A percentile compares a stretch with the other conserved stretches of the same genome.
phyloP scores from a whole-genome alignment of 176 grass and related monocot species.

The Avena eriantha region DNA sequence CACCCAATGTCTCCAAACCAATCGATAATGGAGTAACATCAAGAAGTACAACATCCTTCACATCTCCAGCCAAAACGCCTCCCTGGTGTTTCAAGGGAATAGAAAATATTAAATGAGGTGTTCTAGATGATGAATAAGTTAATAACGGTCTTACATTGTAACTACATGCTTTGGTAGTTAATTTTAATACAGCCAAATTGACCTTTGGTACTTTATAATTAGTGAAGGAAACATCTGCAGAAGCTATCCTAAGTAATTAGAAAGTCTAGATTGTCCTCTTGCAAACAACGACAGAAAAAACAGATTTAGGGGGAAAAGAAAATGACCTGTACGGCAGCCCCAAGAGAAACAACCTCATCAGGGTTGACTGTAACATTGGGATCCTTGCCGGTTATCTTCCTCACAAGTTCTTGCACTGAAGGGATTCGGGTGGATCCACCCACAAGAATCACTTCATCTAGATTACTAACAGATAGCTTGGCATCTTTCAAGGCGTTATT shows the following conservation, averaged over 20 bases:
- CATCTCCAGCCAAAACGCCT: conserved; percentile 90
- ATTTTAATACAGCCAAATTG: conserved; percentile 18
- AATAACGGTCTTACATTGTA: conserved; percentile 1
- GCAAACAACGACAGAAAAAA: neutral
- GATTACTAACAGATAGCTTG: conserved; percentile 78
- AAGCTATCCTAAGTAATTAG: neutral
- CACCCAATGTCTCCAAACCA: conserved; percentile 97
- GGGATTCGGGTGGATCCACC: conserved; percentile 97
- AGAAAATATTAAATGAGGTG: conserved; percentile 20
- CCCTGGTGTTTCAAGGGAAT: conserved; percentile 55
- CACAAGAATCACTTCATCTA: conserved; percentile 98
- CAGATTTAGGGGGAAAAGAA: conserved; percentile 29
- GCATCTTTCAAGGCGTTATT: conserved; percentile 90
- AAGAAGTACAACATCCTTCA: conserved; percentile 95
- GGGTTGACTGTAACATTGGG: conserved; percentile 99
- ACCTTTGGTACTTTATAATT: neutral
- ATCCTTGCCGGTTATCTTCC: conserved; percentile 89
- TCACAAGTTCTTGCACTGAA: conserved; percentile 92
- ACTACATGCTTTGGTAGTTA: neutral
- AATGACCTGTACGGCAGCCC: conserved; percentile 93
- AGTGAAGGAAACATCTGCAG: neutral
- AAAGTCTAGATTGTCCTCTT: conserved; percentile 10
- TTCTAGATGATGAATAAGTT: conserved; percentile 17
- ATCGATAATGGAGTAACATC: conserved; percentile 89
- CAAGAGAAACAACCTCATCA: conserved; percentile 96